phyloP scores from a whole-genome alignment of 257 asterid genomes.

The Cordia subcordata region DNA sequence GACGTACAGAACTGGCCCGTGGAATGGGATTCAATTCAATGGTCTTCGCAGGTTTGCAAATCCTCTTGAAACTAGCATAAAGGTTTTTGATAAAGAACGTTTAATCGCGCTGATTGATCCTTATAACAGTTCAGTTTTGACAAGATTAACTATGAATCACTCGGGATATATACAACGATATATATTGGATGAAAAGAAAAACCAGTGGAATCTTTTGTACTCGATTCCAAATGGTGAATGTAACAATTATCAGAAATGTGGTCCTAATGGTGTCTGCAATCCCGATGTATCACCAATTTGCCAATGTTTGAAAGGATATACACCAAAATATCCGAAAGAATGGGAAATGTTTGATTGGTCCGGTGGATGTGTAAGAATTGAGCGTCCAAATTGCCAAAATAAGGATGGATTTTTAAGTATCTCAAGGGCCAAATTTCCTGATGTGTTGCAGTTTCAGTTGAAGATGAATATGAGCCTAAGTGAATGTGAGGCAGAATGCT shows the following conservation, averaged over 20 bases:
- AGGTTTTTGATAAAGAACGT: neutral
- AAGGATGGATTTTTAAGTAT: slow-evolving; percentile 1
- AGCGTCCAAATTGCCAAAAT: slow-evolving; percentile 8
- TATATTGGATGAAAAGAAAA: slow-evolving; percentile 6
- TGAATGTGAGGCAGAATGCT: slow-evolving; percentile 23
- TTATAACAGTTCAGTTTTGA: neutral
- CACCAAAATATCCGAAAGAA: slow-evolving; percentile 11
- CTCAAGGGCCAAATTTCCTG: slow-evolving; percentile 22
- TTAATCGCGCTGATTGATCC: too few species aligned
- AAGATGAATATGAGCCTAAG: slow-evolving; percentile 5
- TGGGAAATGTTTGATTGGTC: slow-evolving; percentile 18
- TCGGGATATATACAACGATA: neutral
- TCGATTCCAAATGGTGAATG: slow-evolving; percentile 11
- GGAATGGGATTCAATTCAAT: slow-evolving; percentile 4
- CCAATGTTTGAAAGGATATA: slow-evolving; percentile 18
- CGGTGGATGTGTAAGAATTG: slow-evolving; percentile 19
- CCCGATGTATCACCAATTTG: slow-evolving; percentile 11
- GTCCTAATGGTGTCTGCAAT: slow-evolving; percentile 20
- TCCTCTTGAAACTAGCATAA: neutral
- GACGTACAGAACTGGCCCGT: neutral
- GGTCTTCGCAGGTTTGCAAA: neutral
- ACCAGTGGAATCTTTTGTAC: slow-evolving; percentile 7
- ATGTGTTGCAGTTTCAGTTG: slow-evolving; percentile 7
- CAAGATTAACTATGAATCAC: neutral
- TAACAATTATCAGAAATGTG: slow-evolving; percentile 19